A percentile compares a stretch with the other conserved stretches of the same genome.
These are phyloP conservation scores for Niveomyces coronatus DNA, from an alignment of 2,329 filamentous ascomycete species.

Conservation along the genomic window DNA sequence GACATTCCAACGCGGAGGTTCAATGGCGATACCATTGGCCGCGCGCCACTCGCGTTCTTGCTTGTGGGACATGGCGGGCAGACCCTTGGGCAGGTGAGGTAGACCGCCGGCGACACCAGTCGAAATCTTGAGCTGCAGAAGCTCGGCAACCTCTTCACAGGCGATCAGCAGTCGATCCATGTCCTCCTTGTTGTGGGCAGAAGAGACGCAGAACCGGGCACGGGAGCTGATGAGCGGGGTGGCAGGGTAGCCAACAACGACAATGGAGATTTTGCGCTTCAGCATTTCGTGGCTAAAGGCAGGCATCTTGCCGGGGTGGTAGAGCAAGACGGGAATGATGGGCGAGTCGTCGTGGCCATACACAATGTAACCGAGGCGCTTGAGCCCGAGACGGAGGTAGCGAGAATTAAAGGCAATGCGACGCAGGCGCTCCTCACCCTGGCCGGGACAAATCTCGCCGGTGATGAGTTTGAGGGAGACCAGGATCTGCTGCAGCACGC, in stretches of 20 bases:
- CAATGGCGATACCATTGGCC: constrained; percentile 55
- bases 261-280: constrained; percentile 91
- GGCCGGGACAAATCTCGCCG: constrained; percentile 77
- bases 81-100: constrained; percentile 61
- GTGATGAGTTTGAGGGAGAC: constrained; percentile 80
- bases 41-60: constrained; percentile 60
- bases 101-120: constrained; percentile 86
- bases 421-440: constrained; percentile 91
- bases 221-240: constrained; percentile 92
- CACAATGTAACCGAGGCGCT: constrained; percentile 92
- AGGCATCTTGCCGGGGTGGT: constrained; percentile 98
- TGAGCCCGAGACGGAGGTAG: constrained; percentile 93
- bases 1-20: constrained; percentile 72
- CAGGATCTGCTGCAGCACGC: constrained; percentile 83
- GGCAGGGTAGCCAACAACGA: constrained; percentile 93
- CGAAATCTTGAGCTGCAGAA: constrained; percentile 94
- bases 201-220: constrained; percentile 89
- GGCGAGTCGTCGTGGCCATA: constrained; percentile 97
- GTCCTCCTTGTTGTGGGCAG: constrained; percentile 97
- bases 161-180: constrained; percentile 80
- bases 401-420: constrained; percentile 96
- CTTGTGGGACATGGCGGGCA: constrained; percentile 44
- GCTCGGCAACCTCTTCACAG: constrained; percentile 85
- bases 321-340: constrained; percentile 88
- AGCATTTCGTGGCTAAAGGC: constrained; percentile 99